These are phyloP conservation scores for Suillus plorans DNA, from an alignment of 768 basidiomycete genomes.

Conservation along the genomic window DNA sequence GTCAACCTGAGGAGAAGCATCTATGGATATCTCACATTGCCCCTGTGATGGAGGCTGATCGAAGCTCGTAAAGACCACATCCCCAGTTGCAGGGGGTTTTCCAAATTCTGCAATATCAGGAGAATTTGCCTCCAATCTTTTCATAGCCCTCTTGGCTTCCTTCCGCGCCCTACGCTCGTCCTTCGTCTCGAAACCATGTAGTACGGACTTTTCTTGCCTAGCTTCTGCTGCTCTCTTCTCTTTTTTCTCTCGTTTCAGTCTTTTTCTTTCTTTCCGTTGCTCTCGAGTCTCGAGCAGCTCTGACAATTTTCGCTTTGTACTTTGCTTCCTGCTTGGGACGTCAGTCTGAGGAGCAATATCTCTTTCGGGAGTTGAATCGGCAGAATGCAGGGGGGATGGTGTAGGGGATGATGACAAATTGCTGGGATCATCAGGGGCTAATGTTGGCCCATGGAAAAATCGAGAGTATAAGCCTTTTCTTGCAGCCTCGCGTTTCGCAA, in stretches of 20 bases:
- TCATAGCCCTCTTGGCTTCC: slow-evolving; percentile 7
- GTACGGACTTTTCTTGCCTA: not conserved
- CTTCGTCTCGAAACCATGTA: not conserved
- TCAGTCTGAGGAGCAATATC: not conserved
- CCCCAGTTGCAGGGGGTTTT: not conserved
- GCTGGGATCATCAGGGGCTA: slow-evolving; percentile 44
- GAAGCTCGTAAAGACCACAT: not conserved
- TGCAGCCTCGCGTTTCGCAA: slow-evolving; percentile 79
- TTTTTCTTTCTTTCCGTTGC: slow-evolving; percentile 23
- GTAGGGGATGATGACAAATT: not conserved
- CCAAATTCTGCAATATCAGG: not conserved
- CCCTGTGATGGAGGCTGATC: not conserved
- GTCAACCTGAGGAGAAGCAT: not conserved
- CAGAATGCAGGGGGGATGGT: not conserved
- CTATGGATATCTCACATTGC: slow-evolving; percentile 11
- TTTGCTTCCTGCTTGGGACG: not conserved
- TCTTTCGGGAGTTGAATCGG: not conserved
- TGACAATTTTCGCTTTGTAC: slow-evolving; percentile 14
- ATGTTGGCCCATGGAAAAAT: slow-evolving; percentile 77
- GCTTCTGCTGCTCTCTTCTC: slow-evolving; percentile 13
- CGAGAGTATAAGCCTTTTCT: slow-evolving; percentile 70
- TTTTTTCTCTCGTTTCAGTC: slow-evolving; percentile 22
- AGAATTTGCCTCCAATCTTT: not conserved
- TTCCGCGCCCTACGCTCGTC: slow-evolving; percentile 6
- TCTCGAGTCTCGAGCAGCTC: slow-evolving; percentile 15